Percentiles rank a stretch among this genome's conserved stretches.
Conservation (phyloP, 106 monocot genomes). For the Cymbidium sinense region DNA sequence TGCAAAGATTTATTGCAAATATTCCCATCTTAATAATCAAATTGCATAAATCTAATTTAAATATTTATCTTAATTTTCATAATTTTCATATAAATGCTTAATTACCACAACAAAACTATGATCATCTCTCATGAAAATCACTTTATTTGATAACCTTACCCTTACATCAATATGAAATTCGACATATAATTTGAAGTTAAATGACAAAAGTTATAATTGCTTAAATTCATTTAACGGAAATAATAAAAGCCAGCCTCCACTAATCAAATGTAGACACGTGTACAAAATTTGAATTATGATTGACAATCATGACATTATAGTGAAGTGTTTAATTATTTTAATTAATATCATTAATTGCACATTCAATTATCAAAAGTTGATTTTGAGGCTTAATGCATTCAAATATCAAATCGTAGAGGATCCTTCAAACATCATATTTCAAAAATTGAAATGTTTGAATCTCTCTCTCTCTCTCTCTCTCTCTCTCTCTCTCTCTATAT, state of each 20-base stretch:
- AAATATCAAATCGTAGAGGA: background rate
- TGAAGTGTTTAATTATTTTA: background rate
- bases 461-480: no score
- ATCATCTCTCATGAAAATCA: no score
- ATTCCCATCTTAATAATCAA: no score
- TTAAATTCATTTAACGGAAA: background rate
- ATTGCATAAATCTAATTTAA: no score
- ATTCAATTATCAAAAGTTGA: background rate
- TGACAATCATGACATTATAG: background rate
- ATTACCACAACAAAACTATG: no score
- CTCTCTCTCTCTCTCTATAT: no score
- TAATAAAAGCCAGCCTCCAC: background rate
- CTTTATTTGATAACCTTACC: no score
- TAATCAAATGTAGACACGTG: background rate
- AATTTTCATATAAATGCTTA: no score
- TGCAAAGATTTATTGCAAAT: no score
- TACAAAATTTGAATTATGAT: background rate
- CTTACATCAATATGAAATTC: background rate
- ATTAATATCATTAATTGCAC: background rate
- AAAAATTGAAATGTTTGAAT: no score
- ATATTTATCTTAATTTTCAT: no score
- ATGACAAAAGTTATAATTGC: background rate
- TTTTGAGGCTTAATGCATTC: background rate
- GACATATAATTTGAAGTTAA: background rate
- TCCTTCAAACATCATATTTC: background rate